Evolutionary conservation across 2,329 filamentous ascomycete species (phyloP).

Genomic region (Gremmenia infestans): DNA sequence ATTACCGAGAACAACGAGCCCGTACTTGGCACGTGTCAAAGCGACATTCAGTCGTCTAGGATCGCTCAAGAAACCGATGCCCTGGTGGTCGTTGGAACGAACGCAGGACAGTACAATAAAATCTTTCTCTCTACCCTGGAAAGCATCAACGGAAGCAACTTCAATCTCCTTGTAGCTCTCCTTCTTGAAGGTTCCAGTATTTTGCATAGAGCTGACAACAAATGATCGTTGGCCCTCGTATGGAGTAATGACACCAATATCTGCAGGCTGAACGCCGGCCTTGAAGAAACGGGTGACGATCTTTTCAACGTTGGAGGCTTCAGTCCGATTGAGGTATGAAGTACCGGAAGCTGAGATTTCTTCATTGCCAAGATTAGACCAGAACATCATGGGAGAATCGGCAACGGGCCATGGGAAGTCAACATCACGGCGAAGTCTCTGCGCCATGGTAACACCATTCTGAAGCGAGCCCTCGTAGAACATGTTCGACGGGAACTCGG

Average conservation of each 20-base stretch:
- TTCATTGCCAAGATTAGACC: slow-evolving; percentile 95
- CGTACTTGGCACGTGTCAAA: slow-evolving; percentile 93
- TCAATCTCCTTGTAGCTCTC: slow-evolving; percentile 98
- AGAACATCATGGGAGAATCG: slow-evolving; percentile 99
- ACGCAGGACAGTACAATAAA: slow-evolving; percentile 98
- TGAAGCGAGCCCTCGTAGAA: slow-evolving; percentile 97
- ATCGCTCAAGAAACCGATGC: slow-evolving; percentile 97
- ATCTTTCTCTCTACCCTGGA: slow-evolving; percentile 98
- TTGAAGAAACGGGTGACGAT: slow-evolving; percentile 98
- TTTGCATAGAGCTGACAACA: slow-evolving; percentile 99
- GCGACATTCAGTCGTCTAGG: slow-evolving; percentile 96
- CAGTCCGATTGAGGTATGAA: slow-evolving; percentile 95
- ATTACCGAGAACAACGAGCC: slow-evolving; percentile 92
- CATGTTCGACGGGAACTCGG: slow-evolving; percentile 98
- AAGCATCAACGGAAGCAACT: slow-evolving; percentile 95
- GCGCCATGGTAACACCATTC: slow-evolving; percentile 88
- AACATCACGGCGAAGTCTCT: slow-evolving; percentile 84
- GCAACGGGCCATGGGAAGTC: slow-evolving; percentile 97
- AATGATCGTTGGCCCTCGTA: slow-evolving; percentile 98
- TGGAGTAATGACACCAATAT: slow-evolving; percentile 96
- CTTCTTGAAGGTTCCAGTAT: slow-evolving; percentile 95
- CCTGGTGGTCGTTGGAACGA: slow-evolving; percentile 97
- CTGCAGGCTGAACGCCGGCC: slow-evolving; percentile 86
- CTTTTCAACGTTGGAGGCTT: slow-evolving; percentile 97
- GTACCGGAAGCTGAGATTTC: slow-evolving; percentile 98